These are phyloP conservation scores for Hirsutella thompsonii DNA, from an alignment of 2,329 filamentous ascomycete species.

Conservation along the genomic window DNA sequence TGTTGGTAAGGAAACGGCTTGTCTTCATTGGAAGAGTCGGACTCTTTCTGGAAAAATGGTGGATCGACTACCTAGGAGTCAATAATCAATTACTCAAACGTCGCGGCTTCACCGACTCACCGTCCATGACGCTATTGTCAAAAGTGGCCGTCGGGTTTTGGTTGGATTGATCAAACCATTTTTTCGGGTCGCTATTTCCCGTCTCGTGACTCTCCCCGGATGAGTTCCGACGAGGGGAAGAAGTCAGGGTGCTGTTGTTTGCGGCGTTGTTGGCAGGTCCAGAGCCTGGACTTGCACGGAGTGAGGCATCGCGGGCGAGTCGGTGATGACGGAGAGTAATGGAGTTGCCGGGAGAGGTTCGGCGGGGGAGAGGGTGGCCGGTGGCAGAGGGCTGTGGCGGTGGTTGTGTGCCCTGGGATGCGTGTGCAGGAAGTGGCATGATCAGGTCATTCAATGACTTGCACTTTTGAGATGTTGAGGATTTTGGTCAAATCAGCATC, in stretches of 20 bases:
- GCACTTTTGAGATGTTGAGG: not conserved
- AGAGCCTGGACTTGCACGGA: slow-evolving; percentile 14
- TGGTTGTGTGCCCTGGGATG: slow-evolving; percentile 12
- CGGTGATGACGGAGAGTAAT: slow-evolving; percentile 34
- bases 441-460: slow-evolving; percentile 6
- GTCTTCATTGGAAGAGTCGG: slow-evolving; percentile 38
- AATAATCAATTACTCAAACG: not conserved
- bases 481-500: not conserved
- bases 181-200: slow-evolving; percentile 33
- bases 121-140: slow-evolving; percentile 33
- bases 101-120: slow-evolving; percentile 13
- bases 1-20: slow-evolving; percentile 12
- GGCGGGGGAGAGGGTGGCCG: slow-evolving; percentile 30
- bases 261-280: slow-evolving; percentile 8
- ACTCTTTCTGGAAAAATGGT: slow-evolving; percentile 41
- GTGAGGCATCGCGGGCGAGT: slow-evolving; percentile 27
- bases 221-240: slow-evolving; percentile 23
- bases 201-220: slow-evolving; percentile 38
- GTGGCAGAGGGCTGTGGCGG: slow-evolving; percentile 11
- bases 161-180: slow-evolving; percentile 43
- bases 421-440: slow-evolving; percentile 17
- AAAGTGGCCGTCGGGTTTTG: slow-evolving; percentile 30
- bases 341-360: slow-evolving; percentile 30
- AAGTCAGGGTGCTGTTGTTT: slow-evolving; percentile 7
- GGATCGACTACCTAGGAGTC: slow-evolving; percentile 27